Evolutionary conservation across 139 green algal genomes (phyloP), one percentile per base, ranked within the genome.

Genomic region (Auxenochlorella pyrenoidosa): DNA sequence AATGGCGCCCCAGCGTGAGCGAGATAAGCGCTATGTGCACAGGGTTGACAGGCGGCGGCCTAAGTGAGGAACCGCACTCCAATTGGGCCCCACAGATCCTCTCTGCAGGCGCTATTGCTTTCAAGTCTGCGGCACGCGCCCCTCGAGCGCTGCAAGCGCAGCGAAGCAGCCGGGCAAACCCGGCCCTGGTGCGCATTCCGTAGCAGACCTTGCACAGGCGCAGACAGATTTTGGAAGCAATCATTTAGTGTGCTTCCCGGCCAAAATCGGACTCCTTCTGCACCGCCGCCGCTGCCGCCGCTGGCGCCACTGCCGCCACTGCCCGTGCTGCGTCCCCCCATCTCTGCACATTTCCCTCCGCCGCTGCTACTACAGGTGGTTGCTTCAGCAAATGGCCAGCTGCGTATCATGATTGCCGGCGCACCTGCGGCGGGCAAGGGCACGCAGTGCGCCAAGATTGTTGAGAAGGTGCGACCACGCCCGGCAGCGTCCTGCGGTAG

Each of bases 401-500:
- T 97, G 71, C 93, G 94, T 43, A 94, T 99, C 10, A 99, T 99
- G 94, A 99, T 99, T 72, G 90, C 95, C 21, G 98, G 98, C 41
- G 95, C 98, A 0, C 98, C 98, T 40, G 98, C 98, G 3, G 97
- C 97, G 10, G 98, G 98, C 60, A 99, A 99, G 91, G 98, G 98
- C 79, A 99, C 98, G 15, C 96, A 99, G 92, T 98, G 97, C 79
- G 94, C 93, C 43, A 94, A 92, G 51, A 98, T 99, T 51, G 94
- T 98, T 3, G 91, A 97, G 22, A 96, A 97, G 95, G 96, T 97
- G 82, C 59, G 22, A 12, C n/a, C 22, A 22, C 16, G 75, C 2
- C 5, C 34, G 18, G 34, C 13, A 3, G 34, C 70, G 34, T 41
- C 34, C 30, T 18, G 1, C 38, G 28, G 1, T 71, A n/a, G 28